Conservation (phyloP, 2,329 filamentous ascomycete species). For the Arthroderma sp. region DNA sequence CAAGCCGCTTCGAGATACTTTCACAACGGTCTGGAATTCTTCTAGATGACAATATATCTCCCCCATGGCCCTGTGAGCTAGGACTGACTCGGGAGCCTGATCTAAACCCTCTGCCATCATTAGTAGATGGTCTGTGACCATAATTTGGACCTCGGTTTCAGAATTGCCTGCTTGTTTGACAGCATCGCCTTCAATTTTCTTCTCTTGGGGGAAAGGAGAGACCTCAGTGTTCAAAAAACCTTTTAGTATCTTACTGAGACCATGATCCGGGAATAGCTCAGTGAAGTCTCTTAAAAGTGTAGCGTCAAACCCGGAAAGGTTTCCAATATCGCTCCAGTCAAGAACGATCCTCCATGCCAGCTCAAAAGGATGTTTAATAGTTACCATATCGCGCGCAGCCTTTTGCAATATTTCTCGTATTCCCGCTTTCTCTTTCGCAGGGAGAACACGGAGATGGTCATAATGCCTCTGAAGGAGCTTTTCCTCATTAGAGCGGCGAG, state of each 20-base stretch:
- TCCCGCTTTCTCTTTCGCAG: slow-evolving; percentile 52
- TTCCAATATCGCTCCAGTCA: slow-evolving; percentile 74
- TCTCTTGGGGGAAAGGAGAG: slow-evolving; percentile 59
- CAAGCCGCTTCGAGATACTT: slow-evolving; percentile 64
- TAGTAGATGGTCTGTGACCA: slow-evolving; percentile 65
- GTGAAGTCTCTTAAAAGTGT: slow-evolving; percentile 70
- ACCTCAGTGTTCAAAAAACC: slow-evolving; percentile 72
- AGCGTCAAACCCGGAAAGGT: slow-evolving; percentile 63
- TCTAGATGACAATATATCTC: slow-evolving; percentile 76
- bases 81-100: slow-evolving; percentile 52
- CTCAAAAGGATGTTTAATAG: slow-evolving; percentile 81
- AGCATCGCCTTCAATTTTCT: slow-evolving; percentile 30
- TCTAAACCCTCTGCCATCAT: slow-evolving; percentile 67
- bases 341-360: slow-evolving; percentile 84
- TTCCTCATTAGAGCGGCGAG: slow-evolving; percentile 76
- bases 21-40: slow-evolving; percentile 70
- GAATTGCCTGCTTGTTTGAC: slow-evolving; percentile 29
- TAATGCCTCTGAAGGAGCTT: slow-evolving; percentile 73
- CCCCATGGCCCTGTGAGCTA: slow-evolving; percentile 71
- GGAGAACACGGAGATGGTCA: slow-evolving; percentile 60
- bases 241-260: slow-evolving; percentile 67
- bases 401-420: slow-evolving; percentile 64
- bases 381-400: slow-evolving; percentile 82
- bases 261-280: slow-evolving; percentile 69
- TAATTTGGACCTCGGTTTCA: slow-evolving; percentile 37